Evolutionary conservation across 2,329 filamentous ascomycete genomes (phyloP).

Genomic region (Microcera coccophila): DNA sequence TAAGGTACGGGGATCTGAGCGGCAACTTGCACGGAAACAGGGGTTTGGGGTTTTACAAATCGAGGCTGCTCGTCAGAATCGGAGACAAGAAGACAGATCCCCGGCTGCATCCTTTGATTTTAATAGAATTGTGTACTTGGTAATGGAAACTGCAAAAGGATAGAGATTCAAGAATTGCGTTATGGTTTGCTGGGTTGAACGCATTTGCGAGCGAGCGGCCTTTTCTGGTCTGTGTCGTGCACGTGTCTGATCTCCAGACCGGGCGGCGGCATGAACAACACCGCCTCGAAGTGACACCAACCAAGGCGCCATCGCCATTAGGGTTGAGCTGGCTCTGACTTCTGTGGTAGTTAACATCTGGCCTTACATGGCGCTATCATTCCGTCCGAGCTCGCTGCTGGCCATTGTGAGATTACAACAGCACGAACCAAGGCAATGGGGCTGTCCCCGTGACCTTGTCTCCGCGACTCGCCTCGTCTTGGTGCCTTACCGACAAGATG

Average conservation of each 20-base stretch:
- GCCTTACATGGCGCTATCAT: slow-evolving; percentile 24
- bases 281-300: background rate
- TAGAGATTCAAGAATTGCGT: background rate
- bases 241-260: background rate
- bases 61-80: background rate
- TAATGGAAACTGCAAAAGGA: too few species aligned
- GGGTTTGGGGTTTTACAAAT: background rate
- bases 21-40: background rate
- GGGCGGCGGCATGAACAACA: background rate
- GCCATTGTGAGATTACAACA: slow-evolving; percentile 7
- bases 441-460: background rate
- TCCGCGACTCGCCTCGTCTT: slow-evolving; percentile 4
- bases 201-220: background rate
- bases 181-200: background rate
- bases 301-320: slow-evolving; percentile 1
- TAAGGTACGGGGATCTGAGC: background rate
- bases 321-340: slow-evolving; percentile 8
- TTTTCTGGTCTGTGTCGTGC: background rate
- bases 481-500: background rate
- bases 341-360: slow-evolving; percentile 14
- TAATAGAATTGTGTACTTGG: background rate
- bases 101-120: too few species aligned
- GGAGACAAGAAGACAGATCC: background rate
- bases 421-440: background rate
- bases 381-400: slow-evolving; percentile 9